A percentile compares a stretch with the other conserved stretches of the same genome.
These are phyloP conservation scores for Podospora didyma DNA, from an alignment of 495 filamentous ascomycete genomes.

Conservation along the genomic window DNA sequence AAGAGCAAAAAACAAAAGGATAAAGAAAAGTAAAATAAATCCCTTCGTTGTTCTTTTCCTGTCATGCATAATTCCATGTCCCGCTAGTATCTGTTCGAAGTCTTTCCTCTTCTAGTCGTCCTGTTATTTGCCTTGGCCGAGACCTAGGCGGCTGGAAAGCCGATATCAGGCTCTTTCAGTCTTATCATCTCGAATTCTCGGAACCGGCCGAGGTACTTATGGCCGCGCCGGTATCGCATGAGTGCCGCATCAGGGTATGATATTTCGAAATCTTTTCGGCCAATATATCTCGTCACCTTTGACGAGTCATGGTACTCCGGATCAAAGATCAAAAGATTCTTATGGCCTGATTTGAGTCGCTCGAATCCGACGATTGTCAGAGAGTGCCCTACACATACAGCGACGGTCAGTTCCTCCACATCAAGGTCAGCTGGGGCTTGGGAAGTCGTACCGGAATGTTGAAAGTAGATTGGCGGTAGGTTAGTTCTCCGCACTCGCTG, in stretches of 20 bases:
- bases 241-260: constrained; percentile 53
- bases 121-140: too few species aligned
- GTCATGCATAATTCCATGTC: too few species aligned
- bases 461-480: constrained; percentile 84
- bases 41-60: not conserved
- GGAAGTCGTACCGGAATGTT: constrained; percentile 61
- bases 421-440: not conserved
- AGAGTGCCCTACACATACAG: constrained; percentile 62
- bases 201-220: constrained; percentile 63
- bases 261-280: constrained; percentile 36
- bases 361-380: constrained; percentile 91
- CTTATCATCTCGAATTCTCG: constrained; percentile 71
- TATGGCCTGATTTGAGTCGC: constrained; percentile 55
- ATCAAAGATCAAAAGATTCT: constrained; percentile 83
- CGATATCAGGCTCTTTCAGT: not conserved
- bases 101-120: too few species aligned
- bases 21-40: not conserved
- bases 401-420: not conserved
- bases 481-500: constrained; percentile 62
- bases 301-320: constrained; percentile 74
- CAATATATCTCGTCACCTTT: constrained; percentile 53
- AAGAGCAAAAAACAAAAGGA: not conserved
- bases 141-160: not conserved
- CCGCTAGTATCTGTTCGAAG: too few species aligned
- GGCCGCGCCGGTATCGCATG: constrained; percentile 66